phyloP scores from a whole-genome alignment of 345 rosid species.

The Syzygium aqueum region DNA sequence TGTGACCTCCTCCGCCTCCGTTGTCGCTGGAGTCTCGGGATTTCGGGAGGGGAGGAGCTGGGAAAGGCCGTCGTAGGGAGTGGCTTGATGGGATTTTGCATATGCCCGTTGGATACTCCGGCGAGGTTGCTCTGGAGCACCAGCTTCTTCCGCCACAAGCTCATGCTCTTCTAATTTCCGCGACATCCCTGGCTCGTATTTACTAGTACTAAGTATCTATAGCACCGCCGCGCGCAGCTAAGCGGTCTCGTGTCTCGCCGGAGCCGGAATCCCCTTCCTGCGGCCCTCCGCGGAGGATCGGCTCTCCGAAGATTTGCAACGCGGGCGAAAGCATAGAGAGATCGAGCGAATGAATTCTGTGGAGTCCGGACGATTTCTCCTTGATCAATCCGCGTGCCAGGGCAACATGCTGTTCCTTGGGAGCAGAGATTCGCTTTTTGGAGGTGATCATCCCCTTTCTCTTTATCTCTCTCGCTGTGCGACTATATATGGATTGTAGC shows the following conservation, averaged over 20 bases:
- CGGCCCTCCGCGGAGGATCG: no score
- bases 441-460: conserved; percentile 24
- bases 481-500: background rate
- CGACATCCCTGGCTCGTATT: background rate
- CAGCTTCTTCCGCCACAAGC: conserved; percentile 98
- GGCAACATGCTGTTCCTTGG: conserved; percentile 69
- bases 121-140: conserved; percentile 93
- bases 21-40: background rate
- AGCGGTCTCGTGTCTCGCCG: background rate
- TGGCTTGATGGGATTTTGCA: conserved; percentile 80
- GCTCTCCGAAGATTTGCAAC: background rate
- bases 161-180: conserved; percentile 48
- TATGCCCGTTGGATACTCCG: conserved; percentile 76
- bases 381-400: conserved; percentile 42
- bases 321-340: background rate
- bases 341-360: conserved; percentile 3
- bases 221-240: background rate
- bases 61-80: background rate
- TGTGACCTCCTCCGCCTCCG: background rate
- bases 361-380: conserved; percentile 65
- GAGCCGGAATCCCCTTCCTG: no score
- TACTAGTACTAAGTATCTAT: background rate
- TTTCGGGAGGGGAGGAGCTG: conserved; percentile 5
- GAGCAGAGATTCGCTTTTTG: conserved; percentile 33
- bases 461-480: background rate